These are phyloP conservation scores for Fistulinella prunicolor DNA, from an alignment of 768 basidiomycete genomes.

Conservation along the genomic window DNA sequence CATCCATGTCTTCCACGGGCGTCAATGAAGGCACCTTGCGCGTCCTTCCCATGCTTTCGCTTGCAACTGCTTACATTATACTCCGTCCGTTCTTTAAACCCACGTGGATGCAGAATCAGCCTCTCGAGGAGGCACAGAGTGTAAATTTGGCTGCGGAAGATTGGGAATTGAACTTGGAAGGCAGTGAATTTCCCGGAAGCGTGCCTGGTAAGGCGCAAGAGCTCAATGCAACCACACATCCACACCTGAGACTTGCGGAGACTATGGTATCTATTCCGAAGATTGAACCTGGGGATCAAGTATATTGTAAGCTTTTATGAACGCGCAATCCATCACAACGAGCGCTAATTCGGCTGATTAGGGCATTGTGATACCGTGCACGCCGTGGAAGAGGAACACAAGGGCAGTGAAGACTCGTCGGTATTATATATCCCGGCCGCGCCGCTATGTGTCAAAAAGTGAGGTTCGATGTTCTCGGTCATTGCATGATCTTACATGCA, in stretches of 20 bases:
- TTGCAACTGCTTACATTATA: constrained; percentile 58
- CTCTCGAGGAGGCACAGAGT: constrained; percentile 21
- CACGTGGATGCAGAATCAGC: constrained; percentile 3
- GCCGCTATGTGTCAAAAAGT: constrained; percentile 51
- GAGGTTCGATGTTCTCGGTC: constrained; percentile 6
- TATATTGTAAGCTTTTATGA: constrained; percentile 43
- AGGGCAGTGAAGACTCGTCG: constrained; percentile 48
- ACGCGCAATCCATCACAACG: not conserved
- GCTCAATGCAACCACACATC: constrained; percentile 53
- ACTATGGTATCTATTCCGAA: constrained; percentile 58
- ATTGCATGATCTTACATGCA: not conserved
- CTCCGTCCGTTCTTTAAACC: constrained; percentile 67
- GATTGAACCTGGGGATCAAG: constrained; percentile 64
- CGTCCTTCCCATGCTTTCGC: constrained; percentile 55
- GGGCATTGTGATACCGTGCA: constrained; percentile 58
- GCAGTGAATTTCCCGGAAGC: constrained; percentile 52
- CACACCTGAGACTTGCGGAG: constrained; percentile 53
- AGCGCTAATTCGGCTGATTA: constrained; percentile 13
- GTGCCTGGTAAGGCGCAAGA: constrained; percentile 54
- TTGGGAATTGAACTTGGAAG: constrained; percentile 56
- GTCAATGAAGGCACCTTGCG: constrained; percentile 61
- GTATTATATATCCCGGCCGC: constrained; percentile 57
- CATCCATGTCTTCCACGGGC: constrained; percentile 50
- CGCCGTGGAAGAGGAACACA: constrained; percentile 50
- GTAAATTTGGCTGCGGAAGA: constrained; percentile 41